Evolutionary conservation across 1,139 yeast genomes (phyloP).

Genomic region (Kodamaea arcana): DNA sequence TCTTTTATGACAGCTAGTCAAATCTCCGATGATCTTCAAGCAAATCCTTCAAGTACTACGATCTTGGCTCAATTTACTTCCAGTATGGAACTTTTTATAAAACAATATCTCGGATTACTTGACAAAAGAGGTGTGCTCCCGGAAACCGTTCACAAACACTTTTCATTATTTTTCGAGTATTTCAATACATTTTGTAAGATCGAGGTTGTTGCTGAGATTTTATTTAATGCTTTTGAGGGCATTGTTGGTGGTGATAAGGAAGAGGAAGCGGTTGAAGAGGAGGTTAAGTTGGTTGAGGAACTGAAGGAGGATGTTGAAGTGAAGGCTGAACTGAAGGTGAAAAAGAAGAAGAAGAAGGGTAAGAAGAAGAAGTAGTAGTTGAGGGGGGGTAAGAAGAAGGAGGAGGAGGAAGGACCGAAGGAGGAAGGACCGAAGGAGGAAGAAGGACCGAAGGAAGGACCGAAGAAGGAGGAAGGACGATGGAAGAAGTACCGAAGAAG

Average conservation of each 20-base stretch:
- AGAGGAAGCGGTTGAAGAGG: slow-evolving; percentile 2
- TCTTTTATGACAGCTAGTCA: slow-evolving; percentile 6
- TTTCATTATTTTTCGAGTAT: slow-evolving; percentile 22
- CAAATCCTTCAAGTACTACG: slow-evolving; percentile 9
- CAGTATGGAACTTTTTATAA: slow-evolving; percentile 14
- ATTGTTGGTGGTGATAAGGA: slow-evolving; percentile 9
- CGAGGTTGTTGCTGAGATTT: slow-evolving; percentile 26
- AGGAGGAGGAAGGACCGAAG: too few relatives aligned
- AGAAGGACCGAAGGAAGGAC: too few relatives aligned
- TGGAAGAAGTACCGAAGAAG: too few relatives aligned
- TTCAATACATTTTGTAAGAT: slow-evolving; percentile 31
- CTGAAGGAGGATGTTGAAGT: background rate
- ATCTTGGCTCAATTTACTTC: slow-evolving; percentile 8
- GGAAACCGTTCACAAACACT: slow-evolving; percentile 14
- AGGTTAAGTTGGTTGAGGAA: background rate
- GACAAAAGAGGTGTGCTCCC: slow-evolving; percentile 1
- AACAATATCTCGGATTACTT: slow-evolving; percentile 6
- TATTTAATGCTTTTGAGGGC: slow-evolving; percentile 26
- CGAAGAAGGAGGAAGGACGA: too few relatives aligned
- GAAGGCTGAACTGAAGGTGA: slow-evolving; percentile 2
- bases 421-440: too few relatives aligned
- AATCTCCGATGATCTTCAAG: slow-evolving; percentile 17
- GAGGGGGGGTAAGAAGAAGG: too few relatives aligned
- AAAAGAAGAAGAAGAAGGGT: slow-evolving; percentile 8
- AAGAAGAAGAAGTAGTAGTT: slow-evolving; percentile 7